A percentile compares a stretch with the other conserved stretches of the same genome.
Evolutionary conservation across 306 rosid genomes (phyloP).

Genomic region (Crataegus laevigata): DNA sequence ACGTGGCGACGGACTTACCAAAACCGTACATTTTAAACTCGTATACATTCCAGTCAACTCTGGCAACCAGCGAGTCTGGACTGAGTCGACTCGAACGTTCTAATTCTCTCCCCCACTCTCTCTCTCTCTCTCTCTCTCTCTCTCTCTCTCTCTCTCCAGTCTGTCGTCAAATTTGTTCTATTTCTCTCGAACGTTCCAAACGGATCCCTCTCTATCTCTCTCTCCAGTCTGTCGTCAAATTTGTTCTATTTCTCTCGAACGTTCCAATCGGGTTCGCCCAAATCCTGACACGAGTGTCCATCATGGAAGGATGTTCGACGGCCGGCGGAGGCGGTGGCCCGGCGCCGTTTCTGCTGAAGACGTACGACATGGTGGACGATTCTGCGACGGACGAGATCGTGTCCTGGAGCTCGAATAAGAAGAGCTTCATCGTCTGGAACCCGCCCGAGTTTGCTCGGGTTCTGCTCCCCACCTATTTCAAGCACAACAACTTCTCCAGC

Average conservation of each 20-base stretch:
- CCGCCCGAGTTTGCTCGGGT: slow-evolving; percentile 79
- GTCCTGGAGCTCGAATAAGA: slow-evolving; percentile 67
- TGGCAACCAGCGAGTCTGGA: not conserved
- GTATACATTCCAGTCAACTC: not conserved
- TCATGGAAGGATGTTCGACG: slow-evolving; percentile 40
- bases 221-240: not conserved
- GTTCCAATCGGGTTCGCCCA: not conserved
- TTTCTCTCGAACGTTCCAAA: not conserved
- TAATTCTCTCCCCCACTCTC: not conserved
- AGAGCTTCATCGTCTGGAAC: slow-evolving; percentile 90
- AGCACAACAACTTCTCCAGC: slow-evolving; percentile 96
- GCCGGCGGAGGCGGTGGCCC: slow-evolving; percentile 50
- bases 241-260: not conserved
- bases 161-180: not conserved
- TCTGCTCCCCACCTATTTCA: slow-evolving; percentile 83
- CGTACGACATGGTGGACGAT: slow-evolving; percentile 93
- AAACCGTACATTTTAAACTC: not conserved
- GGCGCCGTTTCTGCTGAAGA: slow-evolving; percentile 82
- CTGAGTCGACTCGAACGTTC: not conserved
- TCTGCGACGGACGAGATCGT: slow-evolving; percentile 67
- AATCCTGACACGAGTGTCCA: not conserved
- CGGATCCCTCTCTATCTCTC: not conserved
- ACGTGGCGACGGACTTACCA: not conserved
- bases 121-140: not conserved
- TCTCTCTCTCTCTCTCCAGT: not conserved